Percentiles rank a stretch among this genome's conserved stretches.
Evolutionary conservation across 2,329 filamentous ascomycete species (phyloP).

Genomic region (Cadophora malorum): DNA sequence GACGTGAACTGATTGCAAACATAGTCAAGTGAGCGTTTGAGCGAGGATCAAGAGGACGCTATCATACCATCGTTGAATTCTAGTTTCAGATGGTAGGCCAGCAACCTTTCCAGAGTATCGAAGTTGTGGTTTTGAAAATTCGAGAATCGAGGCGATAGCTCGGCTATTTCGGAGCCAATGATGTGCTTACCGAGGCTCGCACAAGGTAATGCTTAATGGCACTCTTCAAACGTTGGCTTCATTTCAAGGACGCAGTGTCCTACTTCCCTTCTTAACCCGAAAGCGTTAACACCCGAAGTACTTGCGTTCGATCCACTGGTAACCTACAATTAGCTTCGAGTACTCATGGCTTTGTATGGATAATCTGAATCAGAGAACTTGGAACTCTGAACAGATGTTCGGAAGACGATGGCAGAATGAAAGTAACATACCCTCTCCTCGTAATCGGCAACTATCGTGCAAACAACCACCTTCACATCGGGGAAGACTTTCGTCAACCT

Average conservation of each 20-base stretch:
- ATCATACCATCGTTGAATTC: not conserved
- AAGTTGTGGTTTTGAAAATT: not conserved
- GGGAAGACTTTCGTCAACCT: conserved; percentile 89
- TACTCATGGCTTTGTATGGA: not conserved
- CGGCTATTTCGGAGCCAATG: not conserved
- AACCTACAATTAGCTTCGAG: not conserved
- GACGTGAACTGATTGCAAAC: not conserved
- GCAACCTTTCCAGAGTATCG: not conserved
- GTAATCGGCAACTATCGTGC: conserved; percentile 79
- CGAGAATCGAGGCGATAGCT: not conserved
- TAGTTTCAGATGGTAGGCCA: not conserved
- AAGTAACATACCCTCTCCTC: conserved; percentile 63
- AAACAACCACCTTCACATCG: conserved; percentile 83
- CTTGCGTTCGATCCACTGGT: conserved; percentile 30
- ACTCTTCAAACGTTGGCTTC: not conserved
- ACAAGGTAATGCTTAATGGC: not conserved
- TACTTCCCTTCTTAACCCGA: not conserved
- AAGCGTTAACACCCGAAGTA: conserved; percentile 32
- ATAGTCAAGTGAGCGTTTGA: not conserved
- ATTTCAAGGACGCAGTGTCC: not conserved
- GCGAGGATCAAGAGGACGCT: not conserved
- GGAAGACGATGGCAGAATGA: not conserved
- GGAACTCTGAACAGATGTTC: not conserved
- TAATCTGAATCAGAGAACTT: not conserved
- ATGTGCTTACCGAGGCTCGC: not conserved